Evolutionary conservation across 179 eudicot species (phyloP).

Genomic region (Silene noctiflora): DNA sequence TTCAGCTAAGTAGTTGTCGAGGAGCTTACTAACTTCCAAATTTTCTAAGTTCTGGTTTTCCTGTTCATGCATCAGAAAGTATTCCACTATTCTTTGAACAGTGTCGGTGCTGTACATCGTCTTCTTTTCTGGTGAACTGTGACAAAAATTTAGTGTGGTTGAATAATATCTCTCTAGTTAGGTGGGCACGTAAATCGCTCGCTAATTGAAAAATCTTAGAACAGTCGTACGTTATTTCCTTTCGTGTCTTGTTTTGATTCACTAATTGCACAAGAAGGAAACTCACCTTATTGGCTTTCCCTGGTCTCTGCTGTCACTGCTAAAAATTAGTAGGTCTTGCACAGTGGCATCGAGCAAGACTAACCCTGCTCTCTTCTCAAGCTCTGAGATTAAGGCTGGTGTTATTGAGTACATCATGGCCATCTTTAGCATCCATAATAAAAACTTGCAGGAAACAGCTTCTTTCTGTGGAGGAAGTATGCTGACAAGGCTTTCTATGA

Average conservation of each 20-base stretch:
- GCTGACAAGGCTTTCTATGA: conserved; percentile 55
- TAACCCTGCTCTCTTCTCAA: conserved; percentile 34
- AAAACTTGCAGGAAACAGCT: conserved; percentile 49
- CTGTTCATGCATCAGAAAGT: conserved; percentile 51
- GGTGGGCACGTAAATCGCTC: not conserved
- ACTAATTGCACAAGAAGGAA: not conserved
- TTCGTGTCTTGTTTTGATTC: not conserved
- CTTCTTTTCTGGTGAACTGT: conserved; percentile 44
- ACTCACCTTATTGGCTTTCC: conserved; percentile 6
- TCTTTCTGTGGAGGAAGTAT: conserved; percentile 52
- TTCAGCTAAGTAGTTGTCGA: conserved; percentile 56
- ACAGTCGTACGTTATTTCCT: not conserved
- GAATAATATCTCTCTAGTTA: not conserved
- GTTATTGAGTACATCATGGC: conserved; percentile 46
- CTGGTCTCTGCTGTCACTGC: not conserved
- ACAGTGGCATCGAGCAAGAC: conserved; percentile 4
- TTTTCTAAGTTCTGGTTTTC: conserved; percentile 31
- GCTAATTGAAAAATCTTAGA: not conserved
- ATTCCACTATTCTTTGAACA: conserved; percentile 53
- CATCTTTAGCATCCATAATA: conserved; percentile 51
- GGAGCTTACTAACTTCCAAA: conserved; percentile 44
- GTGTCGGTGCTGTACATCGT: conserved; percentile 43
- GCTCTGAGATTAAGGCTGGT: conserved; percentile 57
- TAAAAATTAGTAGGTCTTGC: not conserved
- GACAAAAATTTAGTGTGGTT: conserved; percentile 6